Conservation (phyloP, 2,329 filamentous ascomycete genomes). For the Claviceps fusiformis region DNA sequence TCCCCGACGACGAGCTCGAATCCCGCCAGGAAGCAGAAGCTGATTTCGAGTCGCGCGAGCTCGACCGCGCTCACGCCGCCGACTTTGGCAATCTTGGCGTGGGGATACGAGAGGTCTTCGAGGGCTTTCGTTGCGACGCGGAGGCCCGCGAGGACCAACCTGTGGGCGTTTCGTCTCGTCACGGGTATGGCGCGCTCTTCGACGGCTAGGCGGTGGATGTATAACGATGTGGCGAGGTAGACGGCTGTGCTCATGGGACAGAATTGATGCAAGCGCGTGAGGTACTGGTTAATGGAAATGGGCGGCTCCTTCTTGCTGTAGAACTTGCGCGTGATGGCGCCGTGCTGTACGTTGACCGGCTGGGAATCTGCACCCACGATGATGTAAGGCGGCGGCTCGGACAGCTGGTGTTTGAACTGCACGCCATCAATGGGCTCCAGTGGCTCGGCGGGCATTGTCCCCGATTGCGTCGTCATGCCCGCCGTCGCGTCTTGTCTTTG, state of each 20-base stretch:
- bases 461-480: not conserved
- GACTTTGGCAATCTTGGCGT: slow-evolving; percentile 71
- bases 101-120: slow-evolving; percentile 83
- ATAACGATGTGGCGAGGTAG: slow-evolving; percentile 77
- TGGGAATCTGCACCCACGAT: slow-evolving; percentile 57
- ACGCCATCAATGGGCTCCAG: slow-evolving; percentile 39
- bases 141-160: slow-evolving; percentile 70
- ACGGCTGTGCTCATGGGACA: slow-evolving; percentile 91
- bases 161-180: slow-evolving; percentile 73
- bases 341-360: slow-evolving; percentile 64
- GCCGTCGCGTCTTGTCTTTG: slow-evolving; percentile 4
- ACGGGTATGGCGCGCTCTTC: slow-evolving; percentile 67
- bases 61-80: slow-evolving; percentile 76
- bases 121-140: slow-evolving; percentile 86
- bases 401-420: slow-evolving; percentile 26
- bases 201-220: slow-evolving; percentile 72
- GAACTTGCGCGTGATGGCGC: slow-evolving; percentile 81
- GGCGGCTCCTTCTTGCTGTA: slow-evolving; percentile 79
- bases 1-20: slow-evolving; percentile 57
- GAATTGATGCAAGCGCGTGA: slow-evolving; percentile 74
- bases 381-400: slow-evolving; percentile 36
- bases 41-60: slow-evolving; percentile 74
- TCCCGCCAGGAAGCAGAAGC: slow-evolving; percentile 73
- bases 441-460: slow-evolving; percentile 8
- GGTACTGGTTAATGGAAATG: slow-evolving; percentile 72